Evolutionary conservation across 2,329 filamentous ascomycete species (phyloP), one percentile per base, ranked within the genome.

Genomic region (Calonectria pseudoreteaudii): DNA sequence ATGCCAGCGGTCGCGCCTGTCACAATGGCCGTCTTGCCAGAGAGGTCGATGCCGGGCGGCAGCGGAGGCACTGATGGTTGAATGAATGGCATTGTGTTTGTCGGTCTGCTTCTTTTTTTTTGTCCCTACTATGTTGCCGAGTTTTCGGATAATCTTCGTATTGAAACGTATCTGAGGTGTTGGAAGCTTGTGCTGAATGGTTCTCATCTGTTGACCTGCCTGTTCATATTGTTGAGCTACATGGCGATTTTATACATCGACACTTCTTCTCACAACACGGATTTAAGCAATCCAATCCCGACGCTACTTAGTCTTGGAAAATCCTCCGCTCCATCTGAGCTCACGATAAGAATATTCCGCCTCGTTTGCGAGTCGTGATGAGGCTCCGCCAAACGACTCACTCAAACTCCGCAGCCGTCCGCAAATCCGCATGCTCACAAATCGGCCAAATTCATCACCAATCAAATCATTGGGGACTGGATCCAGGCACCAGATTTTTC

Each of bases 1-100:
- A 88, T 79, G 2, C 87, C 87, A 6, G 80, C 80, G 70, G 86
- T 88, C 53, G 86, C 82, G n/a, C 86, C 87, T 0, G 86, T 87
- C 58, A 88, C 81, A 38, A 88, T 82, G 65, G 84, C 79, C 0
- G 81, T 84, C 56, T 83, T 76, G 38, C 79, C 79, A 30, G 50
- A 38, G 26, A 81, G 72, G 66, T 81, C 68, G 7, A 79, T 76
- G 41, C 73, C 76, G 0, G 73, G 13, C 1, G 78, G 72, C 2
- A 80, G 38, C 9, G 74, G 74, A 1, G 71, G 47, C 13, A 80
- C 68, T 18, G 66, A 38, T 0, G 76, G 72, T n/a, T 77, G 75
- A 11, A 68, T 36, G 2, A 79, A 11, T 23, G 65, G 67, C 71
- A 77, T 75, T 16, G 2, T 56, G 16, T 47, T 13, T 28, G 9